Conservation (phyloP, 371 early-diverging fungal species). For the Saksenaea vasiformis region DNA sequence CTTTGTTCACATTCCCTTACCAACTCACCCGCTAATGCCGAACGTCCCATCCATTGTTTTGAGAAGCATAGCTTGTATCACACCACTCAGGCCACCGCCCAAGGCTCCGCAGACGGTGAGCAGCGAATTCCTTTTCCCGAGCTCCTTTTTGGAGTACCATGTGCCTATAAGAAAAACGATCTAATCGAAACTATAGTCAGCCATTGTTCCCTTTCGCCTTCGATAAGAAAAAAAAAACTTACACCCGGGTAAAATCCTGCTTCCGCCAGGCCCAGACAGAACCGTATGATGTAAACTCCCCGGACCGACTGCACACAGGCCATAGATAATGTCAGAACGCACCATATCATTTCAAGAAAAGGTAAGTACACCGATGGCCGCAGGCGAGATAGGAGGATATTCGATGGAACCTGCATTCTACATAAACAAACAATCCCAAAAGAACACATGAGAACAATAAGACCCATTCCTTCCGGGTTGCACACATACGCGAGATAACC, state of each 20-base stretch:
- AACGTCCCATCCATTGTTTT: conserved; percentile 47
- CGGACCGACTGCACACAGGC: conserved; percentile 56
- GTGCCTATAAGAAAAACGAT: conserved; percentile 49
- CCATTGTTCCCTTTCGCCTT: background rate
- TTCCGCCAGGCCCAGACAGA: conserved; percentile 63
- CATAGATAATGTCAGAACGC: conserved; percentile 58
- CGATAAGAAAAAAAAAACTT: background rate
- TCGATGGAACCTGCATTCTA: conserved; percentile 65
- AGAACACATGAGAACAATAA: background rate
- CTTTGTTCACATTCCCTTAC: background rate
- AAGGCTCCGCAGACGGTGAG: conserved; percentile 45
- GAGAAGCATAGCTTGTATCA: conserved; percentile 47
- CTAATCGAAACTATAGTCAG: conserved; percentile 10
- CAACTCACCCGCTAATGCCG: conserved; percentile 46
- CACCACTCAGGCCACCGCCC: conserved; percentile 43
- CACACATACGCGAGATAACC: conserved; percentile 43
- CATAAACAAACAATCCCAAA: background rate
- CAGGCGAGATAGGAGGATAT: conserved; percentile 54
- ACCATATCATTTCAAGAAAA: conserved; percentile 55
- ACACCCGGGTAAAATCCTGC: conserved; percentile 64
- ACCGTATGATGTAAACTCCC: conserved; percentile 50
- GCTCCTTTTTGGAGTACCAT: conserved; percentile 54
- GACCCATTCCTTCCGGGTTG: background rate
- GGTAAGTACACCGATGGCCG: conserved; percentile 59
- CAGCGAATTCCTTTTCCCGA: conserved; percentile 40